Base-by-base conservation (phyloP, 2,329 filamentous ascomycete species). In the Dendryphion nanum region DNA sequence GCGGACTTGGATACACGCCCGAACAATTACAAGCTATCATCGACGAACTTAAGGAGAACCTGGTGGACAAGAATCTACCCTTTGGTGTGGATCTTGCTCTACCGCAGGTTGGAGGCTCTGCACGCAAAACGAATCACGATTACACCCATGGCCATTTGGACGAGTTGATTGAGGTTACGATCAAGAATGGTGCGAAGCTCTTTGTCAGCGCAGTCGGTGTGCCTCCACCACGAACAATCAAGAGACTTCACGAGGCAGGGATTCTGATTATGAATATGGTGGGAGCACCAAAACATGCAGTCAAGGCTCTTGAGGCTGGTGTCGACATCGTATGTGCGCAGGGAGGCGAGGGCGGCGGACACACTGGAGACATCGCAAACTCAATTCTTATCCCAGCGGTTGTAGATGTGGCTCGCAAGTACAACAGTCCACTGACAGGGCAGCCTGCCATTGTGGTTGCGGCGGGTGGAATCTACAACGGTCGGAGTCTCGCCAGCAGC, bases 241-340 rank as follows among this genome's bases (percentile, higher is more conserved):
- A 87, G 51, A 72, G 81, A 31, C 74, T 97, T 30, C 91, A 97
- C 59, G 75, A 76, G 6, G 84, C 85, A 0, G 86, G 86, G 0
- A 86, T 97, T 28, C 62, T 94, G 42, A 76, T 96, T 23, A 96
- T 96, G 89, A 96, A 96, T 66, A 96, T 96, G 90, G 89, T 96
- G 15, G 91, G 91, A 0, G 86, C 90, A 55, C 90, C 91, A 2
- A 89, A 85, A 63, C 91, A 97, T 64, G 90, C 90, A 1, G 79
- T 84, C 63, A 96, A 96, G 71, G 90, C 90, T 2, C 73, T 97
- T 4, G 81, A 89, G 34, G 79, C 84, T 0, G 91, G 91, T 30
- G 89, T 95, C 7, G 91, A 97, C 67, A 83, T 96, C 48, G 78
- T 97, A 5, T 95, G 89, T 63, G 83, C 90, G 2, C 91, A 97